Conservation (phyloP, 306 rosid species). For the Casuarina cunninghamiana region DNA sequence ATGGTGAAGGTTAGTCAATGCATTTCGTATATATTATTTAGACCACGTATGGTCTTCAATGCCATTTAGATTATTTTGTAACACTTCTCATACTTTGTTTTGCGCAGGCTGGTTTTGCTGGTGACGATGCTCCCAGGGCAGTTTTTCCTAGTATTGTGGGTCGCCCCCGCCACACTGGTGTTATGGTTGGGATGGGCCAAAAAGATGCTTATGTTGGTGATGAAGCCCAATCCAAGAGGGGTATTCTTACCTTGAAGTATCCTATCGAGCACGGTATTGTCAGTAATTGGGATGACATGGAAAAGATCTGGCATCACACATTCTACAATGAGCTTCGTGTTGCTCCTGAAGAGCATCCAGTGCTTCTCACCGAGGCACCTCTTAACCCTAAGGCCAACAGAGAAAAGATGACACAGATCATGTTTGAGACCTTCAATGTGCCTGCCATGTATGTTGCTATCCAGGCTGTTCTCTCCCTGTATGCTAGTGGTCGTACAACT, state of each 20-base stretch:
- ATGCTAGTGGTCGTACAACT: slow-evolving; percentile 98
- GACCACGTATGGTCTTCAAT: neutral
- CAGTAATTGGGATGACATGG: slow-evolving; percentile 99
- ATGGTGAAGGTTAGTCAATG: slow-evolving; percentile 82
- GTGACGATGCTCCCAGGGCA: slow-evolving; percentile 99
- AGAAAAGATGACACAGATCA: slow-evolving; percentile 96
- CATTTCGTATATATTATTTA: neutral
- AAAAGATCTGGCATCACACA: slow-evolving; percentile 99
- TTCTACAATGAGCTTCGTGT: slow-evolving; percentile 97
- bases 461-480: slow-evolving; percentile 92
- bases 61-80: neutral
- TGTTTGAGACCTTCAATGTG: slow-evolving; percentile 97
- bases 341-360: slow-evolving; percentile 99
- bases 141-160: slow-evolving; percentile 98
- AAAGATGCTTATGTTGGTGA: slow-evolving; percentile 99
- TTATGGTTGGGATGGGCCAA: slow-evolving; percentile 99
- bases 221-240: slow-evolving; percentile 97
- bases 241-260: slow-evolving; percentile 92
- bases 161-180: slow-evolving; percentile 95
- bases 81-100: neutral
- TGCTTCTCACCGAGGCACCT: slow-evolving; percentile 96
- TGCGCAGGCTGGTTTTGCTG: slow-evolving; percentile 88
- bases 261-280: slow-evolving; percentile 98
- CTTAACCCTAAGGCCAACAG: slow-evolving; percentile 98
- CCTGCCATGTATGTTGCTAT: slow-evolving; percentile 99